Evolutionary conservation across 192 early-diverging fungal species (phyloP), one percentile per base, ranked within the genome.

Genomic region (Thoreauomyces humboldtii): DNA sequence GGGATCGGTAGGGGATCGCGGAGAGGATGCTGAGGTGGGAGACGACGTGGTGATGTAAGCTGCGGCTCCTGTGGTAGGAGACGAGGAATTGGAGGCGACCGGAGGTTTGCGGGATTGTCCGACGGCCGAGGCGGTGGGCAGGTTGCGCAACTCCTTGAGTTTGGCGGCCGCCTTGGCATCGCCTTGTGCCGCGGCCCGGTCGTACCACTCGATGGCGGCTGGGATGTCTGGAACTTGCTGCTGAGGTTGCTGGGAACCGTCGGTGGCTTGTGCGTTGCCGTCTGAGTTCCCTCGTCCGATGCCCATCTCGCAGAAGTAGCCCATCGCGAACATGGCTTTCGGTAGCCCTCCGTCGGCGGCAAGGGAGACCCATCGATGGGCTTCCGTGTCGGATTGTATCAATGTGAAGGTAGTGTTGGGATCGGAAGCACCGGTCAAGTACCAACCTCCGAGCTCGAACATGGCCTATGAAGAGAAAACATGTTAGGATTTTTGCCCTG

Each of bases 381-480:
- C 91, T 53, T 90, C 77, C 1, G 75, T 69, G 60, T 92, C 89
- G 64, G 89, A 82, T 46, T 74, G 74, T 3, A 79, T 75, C 19
- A 89, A 72, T 15, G 70, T 74, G 36, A 73, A 65, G 28, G 41
- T 59, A 22, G 59, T 63, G 7, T 41, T 48, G 4, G 65, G 57
- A 32, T 84, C 84, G 36, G 89, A 80, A 11, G 86, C 82, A 38
- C 93, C 93, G 22, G 83, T 86, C 17, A 94, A 70, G 61, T 92
- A 95, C 84, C 92, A 91, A 11, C 88, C 89, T 43, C 87, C 87
- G 12, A 98, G 77, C 47, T 87, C 90, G 76, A 98, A 87, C 87
- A 92, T 89, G 32, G 92, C 90, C 71, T 92, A 79, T 17, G 74
- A 36, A 31, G n/a, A 12, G 44, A 29, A 35, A 12, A 2, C 27